Evolutionary conservation across 805 yeast genomes (phyloP), one percentile per base, ranked within the genome.

Genomic region (Lipomyces mesembrius): DNA sequence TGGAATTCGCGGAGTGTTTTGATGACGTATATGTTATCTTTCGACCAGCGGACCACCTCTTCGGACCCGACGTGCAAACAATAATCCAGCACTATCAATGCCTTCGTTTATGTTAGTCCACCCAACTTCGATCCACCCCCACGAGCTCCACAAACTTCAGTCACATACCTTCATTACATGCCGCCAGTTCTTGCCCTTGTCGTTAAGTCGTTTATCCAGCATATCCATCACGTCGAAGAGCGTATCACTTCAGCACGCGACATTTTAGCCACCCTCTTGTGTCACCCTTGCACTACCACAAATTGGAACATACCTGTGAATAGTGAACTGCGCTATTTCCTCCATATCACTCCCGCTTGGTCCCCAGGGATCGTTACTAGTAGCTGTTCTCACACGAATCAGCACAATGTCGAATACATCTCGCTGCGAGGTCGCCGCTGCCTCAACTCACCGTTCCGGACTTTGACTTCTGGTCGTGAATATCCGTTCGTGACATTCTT

Each of bases 181-280:
- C 72, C 97, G 85, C 98, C 98, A 94, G 79, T 94, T 90, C 77
- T 92, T 93, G 68, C 98, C 98, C 81, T 93, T 93, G 76, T 94
- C 98, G 75, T 94, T 94, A 71, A 94, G 81, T 70, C 99, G 85
- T 72, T 92, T 86, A 79, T 94, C 98, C 57, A 94, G 79, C 88
- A 94, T 92, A 75, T 94, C 98, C 96, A 94, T 90, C 58, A 92
- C 87, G 75, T 92, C 96, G 74, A 92, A 83, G 74, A 92, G 87
- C 73, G 91, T 96, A 6, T 88, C 86, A 69, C 80, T 80, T 67
- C 6, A 12, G 12, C 34, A 52, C 27, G 20, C 34, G 34, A 52
- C 27, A 25, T 14, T 11, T 52, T 8, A 52, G 32, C 34, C 7
- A n/a, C 34, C 34, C 27, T 6, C 20, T 12, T 20, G 5, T 22